These are phyloP conservation scores for Carpinus viminea DNA, from an alignment of 306 rosid genomes.

Conservation along the genomic window DNA sequence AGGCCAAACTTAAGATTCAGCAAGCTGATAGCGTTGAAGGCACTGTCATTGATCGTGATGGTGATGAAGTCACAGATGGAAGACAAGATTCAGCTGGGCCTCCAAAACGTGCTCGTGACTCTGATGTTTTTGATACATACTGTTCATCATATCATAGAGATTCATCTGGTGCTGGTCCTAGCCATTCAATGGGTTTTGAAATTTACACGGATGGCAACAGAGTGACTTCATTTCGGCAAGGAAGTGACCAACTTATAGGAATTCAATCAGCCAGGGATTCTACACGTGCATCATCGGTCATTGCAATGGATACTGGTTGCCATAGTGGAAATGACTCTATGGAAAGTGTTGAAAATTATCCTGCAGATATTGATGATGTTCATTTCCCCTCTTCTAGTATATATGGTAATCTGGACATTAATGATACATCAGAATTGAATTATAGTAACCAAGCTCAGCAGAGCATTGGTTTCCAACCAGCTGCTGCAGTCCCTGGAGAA, in stretches of 20 bases:
- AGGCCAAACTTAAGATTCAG: conserved; percentile 67
- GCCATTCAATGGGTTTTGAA: conserved; percentile 85
- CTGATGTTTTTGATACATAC: conserved; percentile 69
- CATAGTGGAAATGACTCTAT: conserved; percentile 85
- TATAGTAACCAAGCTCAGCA: conserved; percentile 92
- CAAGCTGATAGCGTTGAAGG: conserved; percentile 99
- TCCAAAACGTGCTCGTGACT: conserved; percentile 84
- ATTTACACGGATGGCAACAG: conserved; percentile 59
- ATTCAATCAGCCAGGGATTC: conserved; percentile 81
- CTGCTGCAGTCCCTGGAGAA: conserved; percentile 74
- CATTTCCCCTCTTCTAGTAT: conserved; percentile 94
- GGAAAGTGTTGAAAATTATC: conserved; percentile 98
- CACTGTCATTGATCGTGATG: conserved; percentile 96
- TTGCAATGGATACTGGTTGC: conserved; percentile 94
- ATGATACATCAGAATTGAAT: conserved; percentile 87
- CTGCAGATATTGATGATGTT: conserved; percentile 82
- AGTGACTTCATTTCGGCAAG: conserved; percentile 67
- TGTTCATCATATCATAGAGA: conserved; percentile 77
- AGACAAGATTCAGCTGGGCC: conserved; percentile 92
- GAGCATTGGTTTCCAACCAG: conserved; percentile 75
- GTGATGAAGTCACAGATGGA: conserved; percentile 91
- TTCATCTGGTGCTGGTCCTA: conserved; percentile 91
- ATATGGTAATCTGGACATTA: conserved; percentile 84
- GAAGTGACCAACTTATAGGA: conserved; percentile 61
- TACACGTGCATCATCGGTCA: conserved; percentile 93